These are phyloP conservation scores for Neurospora terricola DNA, from an alignment of 495 filamentous ascomycete genomes.

Conservation along the genomic window DNA sequence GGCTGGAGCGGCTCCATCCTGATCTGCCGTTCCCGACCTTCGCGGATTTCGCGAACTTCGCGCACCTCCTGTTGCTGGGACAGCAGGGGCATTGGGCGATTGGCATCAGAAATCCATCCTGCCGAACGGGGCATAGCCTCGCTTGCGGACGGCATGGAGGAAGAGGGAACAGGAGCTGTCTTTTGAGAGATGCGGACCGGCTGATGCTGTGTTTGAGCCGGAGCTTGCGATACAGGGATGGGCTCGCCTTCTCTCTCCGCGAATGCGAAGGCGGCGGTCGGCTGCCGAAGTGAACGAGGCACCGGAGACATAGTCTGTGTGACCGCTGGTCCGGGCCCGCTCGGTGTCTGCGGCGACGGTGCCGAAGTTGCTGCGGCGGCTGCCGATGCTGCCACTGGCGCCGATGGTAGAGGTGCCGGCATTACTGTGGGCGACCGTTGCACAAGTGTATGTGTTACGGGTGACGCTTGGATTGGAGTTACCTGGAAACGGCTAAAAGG, in stretches of 20 bases:
- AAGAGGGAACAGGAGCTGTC: slow-evolving; percentile 6
- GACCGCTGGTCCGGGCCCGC: slow-evolving; percentile 7
- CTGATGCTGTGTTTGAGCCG: slow-evolving; percentile 1
- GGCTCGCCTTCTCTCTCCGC: slow-evolving; percentile 21
- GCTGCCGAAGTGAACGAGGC: slow-evolving; percentile 27
- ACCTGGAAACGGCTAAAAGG: slow-evolving; percentile 33
- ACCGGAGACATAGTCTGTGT: slow-evolving; percentile 31
- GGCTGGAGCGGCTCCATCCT: slow-evolving; percentile 13
- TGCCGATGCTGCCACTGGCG: slow-evolving; percentile 1
- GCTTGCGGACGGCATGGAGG: slow-evolving; percentile 11
- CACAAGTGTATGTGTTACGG: slow-evolving; percentile 13
- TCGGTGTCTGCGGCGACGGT: neutral
- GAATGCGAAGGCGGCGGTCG: slow-evolving; percentile 21
- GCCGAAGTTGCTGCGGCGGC: slow-evolving; percentile 2
- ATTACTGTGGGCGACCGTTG: slow-evolving; percentile 11
- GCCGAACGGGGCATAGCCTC: slow-evolving; percentile 16
- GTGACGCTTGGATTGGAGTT: slow-evolving; percentile 26
- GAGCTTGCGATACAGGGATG: neutral
- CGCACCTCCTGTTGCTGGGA: slow-evolving; percentile 10
- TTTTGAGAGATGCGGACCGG: slow-evolving; percentile 19
- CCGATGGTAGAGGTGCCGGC: slow-evolving; percentile 7
- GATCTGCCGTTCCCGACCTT: slow-evolving; percentile 20
- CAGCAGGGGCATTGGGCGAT: slow-evolving; percentile 12
- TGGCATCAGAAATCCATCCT: slow-evolving; percentile 13
- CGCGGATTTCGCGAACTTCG: slow-evolving; percentile 6